Percentiles rank a stretch among this genome's conserved stretches.
phyloP scores from a whole-genome alignment of 306 rosid genomes.

The Vicia sativa region DNA sequence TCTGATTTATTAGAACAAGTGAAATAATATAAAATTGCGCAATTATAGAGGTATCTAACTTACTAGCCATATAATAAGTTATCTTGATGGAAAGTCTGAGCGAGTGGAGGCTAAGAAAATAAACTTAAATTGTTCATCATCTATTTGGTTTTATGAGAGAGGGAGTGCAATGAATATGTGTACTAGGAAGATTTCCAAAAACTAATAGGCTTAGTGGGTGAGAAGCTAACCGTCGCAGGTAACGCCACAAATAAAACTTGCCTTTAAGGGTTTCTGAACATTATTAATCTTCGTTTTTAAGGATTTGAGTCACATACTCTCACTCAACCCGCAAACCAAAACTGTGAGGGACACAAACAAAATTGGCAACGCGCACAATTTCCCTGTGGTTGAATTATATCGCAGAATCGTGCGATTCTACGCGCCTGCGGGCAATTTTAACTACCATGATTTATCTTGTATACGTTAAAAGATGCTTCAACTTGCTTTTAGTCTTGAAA shows the following conservation, averaged over 20 bases:
- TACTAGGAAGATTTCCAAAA: neutral
- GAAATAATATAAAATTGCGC: neutral
- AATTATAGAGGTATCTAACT: neutral
- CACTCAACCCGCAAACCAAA: no score
- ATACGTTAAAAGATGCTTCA: slow-evolving; percentile 19
- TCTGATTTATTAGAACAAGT: neutral
- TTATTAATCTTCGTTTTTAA: no score
- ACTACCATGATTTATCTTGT: slow-evolving; percentile 4
- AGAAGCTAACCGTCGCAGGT: neutral
- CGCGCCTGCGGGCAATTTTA: neutral
- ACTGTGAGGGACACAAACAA: neutral
- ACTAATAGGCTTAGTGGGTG: neutral
- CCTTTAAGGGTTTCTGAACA: neutral
- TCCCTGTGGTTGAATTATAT: neutral
- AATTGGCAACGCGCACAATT: neutral
- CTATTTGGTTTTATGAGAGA: neutral
- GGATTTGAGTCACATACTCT: no score
- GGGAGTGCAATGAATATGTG: neutral
- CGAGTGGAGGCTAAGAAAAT: neutral
- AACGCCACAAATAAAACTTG: neutral
- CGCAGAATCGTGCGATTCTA: neutral
- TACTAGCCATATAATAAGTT: neutral
- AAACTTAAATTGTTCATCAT: neutral
- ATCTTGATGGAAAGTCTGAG: neutral
- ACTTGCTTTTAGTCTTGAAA: slow-evolving; percentile 22